These are phyloP conservation scores for Cronartium quercuum DNA, from an alignment of 1,284 basidiomycete genomes.

Conservation along the genomic window DNA sequence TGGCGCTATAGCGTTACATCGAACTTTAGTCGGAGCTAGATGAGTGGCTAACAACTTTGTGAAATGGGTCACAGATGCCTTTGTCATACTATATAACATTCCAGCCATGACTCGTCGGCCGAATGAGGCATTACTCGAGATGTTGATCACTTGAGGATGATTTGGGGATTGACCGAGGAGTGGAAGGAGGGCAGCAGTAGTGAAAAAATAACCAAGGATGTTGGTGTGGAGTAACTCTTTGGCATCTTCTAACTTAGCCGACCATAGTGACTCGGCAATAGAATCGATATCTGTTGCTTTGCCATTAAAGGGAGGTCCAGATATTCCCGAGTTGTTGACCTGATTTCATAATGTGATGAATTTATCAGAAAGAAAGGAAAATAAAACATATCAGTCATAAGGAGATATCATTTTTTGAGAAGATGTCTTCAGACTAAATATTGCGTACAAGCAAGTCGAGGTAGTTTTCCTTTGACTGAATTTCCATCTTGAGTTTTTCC, in stretches of 20 bases:
- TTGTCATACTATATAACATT: conserved; percentile 17
- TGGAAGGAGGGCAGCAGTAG: conserved; percentile 19
- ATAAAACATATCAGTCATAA: not conserved
- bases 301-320: conserved; percentile 12
- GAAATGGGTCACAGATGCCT: conserved; percentile 28
- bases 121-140: conserved; percentile 34
- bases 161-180: conserved; percentile 14
- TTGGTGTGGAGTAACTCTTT: conserved; percentile 13
- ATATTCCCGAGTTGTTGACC: conserved; percentile 16
- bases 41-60: conserved; percentile 33
- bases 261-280: conserved; percentile 11
- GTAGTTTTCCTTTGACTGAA: conserved; percentile 30
- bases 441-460: conserved; percentile 13
- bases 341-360: too few relatives aligned
- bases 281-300: not conserved
- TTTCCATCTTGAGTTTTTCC: conserved; percentile 1
- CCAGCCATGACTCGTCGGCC: conserved; percentile 31
- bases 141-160: conserved; percentile 28
- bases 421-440: not conserved
- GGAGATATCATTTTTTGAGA: not conserved
- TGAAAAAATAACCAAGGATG: conserved; percentile 31
- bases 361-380: not conserved
- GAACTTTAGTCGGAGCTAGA: conserved; percentile 20
- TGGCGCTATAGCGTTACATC: conserved; percentile 32
- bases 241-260: conserved; percentile 7